Evolutionary conservation across 352 stramenopile species (phyloP), one percentile per base, ranked within the genome.

Genomic region (Pythium grandisporangium): DNA sequence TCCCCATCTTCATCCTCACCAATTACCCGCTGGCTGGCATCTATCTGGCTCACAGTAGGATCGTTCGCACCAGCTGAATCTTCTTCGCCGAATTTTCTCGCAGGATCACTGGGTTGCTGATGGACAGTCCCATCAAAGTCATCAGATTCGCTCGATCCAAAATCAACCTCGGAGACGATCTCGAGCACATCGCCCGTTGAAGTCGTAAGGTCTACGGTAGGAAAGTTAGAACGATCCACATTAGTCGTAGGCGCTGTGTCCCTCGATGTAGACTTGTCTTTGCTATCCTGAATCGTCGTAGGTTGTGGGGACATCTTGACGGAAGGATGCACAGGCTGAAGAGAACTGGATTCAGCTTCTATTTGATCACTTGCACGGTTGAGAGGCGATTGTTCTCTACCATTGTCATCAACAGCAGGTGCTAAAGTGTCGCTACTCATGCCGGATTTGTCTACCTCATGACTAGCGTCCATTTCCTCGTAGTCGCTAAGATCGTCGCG

Each of bases 161-260:
- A 58, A 32, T 58, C 50, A 8, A 58, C 19, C 5, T 58, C 50
- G 6, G 50, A 58, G 6, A 58, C 37, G 6, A 53, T 44, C 5
- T 58, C 50, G 23, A 58, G 49, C 6, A 41, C 22, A n/a, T n/a
- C n/a, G n/a, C n/a, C n/a, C n/a, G n/a, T n/a, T n/a, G n/a, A n/a
- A n/a, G n/a, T n/a, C n/a, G n/a, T n/a, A n/a, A n/a, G n/a, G n/a
- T n/a, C n/a, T 2, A 57, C 42, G 1, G 49, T 57, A 14, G 43
- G 37, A 1, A 37, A 13, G 13, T 57, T 42, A 5, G 41, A 45
- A 3, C 36, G 21, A 30, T 45, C 42, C 17, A 30, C 33, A 20
- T 38, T 16, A 20, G 11, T 16, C 13, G 13, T 16, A 38, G 33
- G 33, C 33, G 19, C 33, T 16, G 33, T 16, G 33, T 38, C 19